Evolutionary conservation across 768 basidiomycete species (phyloP).

Genomic region (Boletus fagicola): DNA sequence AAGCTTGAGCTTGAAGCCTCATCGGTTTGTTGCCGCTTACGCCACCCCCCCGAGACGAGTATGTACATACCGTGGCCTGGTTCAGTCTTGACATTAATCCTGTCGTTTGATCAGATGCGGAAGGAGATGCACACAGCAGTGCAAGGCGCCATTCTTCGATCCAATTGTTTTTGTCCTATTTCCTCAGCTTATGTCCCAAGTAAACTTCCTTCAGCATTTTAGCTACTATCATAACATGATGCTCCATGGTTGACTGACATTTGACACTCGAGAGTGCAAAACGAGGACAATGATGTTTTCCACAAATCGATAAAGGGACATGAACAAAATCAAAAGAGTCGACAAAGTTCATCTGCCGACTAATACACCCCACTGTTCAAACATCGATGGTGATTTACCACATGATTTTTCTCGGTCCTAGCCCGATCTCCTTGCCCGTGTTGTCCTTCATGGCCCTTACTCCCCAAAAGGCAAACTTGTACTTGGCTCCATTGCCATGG

Average conservation of each 20-base stretch:
- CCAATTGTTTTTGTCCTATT: too few species aligned
- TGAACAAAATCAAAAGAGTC: background rate
- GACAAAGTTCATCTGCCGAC: background rate
- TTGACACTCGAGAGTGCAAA: background rate
- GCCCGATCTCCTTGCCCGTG: slow-evolving; percentile 34
- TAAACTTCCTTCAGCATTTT: too few species aligned
- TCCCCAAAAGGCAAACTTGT: slow-evolving; percentile 38
- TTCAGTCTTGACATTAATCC: too few species aligned
- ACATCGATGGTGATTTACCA: background rate
- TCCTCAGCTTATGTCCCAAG: too few species aligned
- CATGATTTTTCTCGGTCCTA: slow-evolving; percentile 26
- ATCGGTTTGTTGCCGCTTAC: too few species aligned
- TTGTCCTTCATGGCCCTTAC: slow-evolving; percentile 36
- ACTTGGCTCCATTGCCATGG: slow-evolving; percentile 33
- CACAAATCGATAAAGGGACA: slow-evolving; percentile 8
- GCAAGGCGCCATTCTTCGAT: too few species aligned
- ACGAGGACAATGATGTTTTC: background rate
- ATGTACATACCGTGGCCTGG: too few species aligned
- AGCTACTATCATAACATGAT: background rate
- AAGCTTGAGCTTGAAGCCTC: too few species aligned
- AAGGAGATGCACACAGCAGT: too few species aligned
- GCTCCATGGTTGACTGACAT: background rate
- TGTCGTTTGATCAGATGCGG: too few species aligned
- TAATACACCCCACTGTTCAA: background rate
- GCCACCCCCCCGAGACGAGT: too few species aligned